Evolutionary conservation across 2,329 filamentous ascomycete species (phyloP), one percentile per base, ranked within the genome.

Genomic region (Epichloe typhina): DNA sequence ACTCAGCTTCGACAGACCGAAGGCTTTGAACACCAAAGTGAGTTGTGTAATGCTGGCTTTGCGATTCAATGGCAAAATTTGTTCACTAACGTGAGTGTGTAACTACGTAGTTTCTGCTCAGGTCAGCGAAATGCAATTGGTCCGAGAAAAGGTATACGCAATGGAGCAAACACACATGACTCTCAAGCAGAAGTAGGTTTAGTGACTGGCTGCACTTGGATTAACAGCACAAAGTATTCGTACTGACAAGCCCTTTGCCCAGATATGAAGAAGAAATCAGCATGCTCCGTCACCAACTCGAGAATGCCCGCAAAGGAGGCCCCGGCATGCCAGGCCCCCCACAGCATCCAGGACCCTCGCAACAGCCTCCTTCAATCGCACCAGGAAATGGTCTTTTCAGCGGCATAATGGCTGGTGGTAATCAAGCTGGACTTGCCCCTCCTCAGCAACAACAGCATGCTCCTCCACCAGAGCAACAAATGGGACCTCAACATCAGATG

Each of bases 211-310:
- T 33, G 19, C 13, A 38, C 26, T 13, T 44, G 9, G 11, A 8
- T 23, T 54, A 57, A 45, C 54, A 52, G 35, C 37, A 11, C n/a
- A 19, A 11, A 37, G 40, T 2, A 9, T 35, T 12, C 38, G 43
- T 45, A 36, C 56, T 59, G 44, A 56, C 46, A n/a, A 35, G 15
- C 12, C 39, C 33, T 38, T n/a, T 42, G 50, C 26, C 38, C 61
- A 97, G 91, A 64, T 97, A 97, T 64, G 93, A 98, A 64, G 88
- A 95, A 57, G 89, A 97, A 64, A 86, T 97, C 54, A 75, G 78
- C 57, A 79, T 85, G 62, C 79, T 98, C 59, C 87, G 88, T 64
- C 86, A 89, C 62, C 91, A 97, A 69, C 82, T 98, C 48, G 90
- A 80, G 51, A 79, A 83, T 56, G 81, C 84, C 55, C 84, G 88